Evolutionary conservation across 2,329 filamentous ascomycete genomes (phyloP).

Genomic region (Hypoxylon rubiginosum): DNA sequence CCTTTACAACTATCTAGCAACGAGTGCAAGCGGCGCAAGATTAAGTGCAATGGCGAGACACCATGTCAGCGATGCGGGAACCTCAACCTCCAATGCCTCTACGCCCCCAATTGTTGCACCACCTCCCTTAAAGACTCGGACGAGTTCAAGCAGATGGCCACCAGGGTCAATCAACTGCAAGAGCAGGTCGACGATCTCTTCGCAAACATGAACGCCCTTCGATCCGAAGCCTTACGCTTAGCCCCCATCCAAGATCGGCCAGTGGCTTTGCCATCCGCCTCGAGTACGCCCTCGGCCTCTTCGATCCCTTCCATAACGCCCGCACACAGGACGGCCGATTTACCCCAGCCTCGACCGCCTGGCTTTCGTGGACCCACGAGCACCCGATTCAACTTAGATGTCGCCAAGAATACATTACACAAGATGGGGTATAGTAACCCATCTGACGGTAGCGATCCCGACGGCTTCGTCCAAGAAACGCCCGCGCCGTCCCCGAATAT

Average conservation of each 20-base stretch:
- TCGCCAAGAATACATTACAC: slow-evolving; percentile 87
- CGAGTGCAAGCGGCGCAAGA: slow-evolving; percentile 81
- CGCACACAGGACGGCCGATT: slow-evolving; percentile 59
- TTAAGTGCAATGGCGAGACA: slow-evolving; percentile 79
- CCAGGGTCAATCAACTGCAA: slow-evolving; percentile 80
- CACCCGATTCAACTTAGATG: slow-evolving; percentile 85
- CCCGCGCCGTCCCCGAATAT: slow-evolving; percentile 53
- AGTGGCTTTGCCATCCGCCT: slow-evolving; percentile 54
- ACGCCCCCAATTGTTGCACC: slow-evolving; percentile 75
- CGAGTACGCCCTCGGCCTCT: slow-evolving; percentile 58
- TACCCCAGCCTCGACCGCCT: slow-evolving; percentile 67
- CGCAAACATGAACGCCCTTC: slow-evolving; percentile 77
- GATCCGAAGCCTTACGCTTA: slow-evolving; percentile 64
- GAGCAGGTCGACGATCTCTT: slow-evolving; percentile 86
- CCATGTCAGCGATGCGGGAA: slow-evolving; percentile 77
- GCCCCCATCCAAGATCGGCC: slow-evolving; percentile 60
- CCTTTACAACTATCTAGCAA: slow-evolving; percentile 63
- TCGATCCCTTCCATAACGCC: slow-evolving; percentile 60
- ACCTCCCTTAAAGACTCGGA: slow-evolving; percentile 93
- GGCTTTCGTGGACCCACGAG: slow-evolving; percentile 89
- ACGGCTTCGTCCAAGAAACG: slow-evolving; percentile 58
- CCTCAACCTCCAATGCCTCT: slow-evolving; percentile 75
- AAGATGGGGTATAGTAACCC: slow-evolving; percentile 86
- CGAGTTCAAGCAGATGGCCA: slow-evolving; percentile 86
- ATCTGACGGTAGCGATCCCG: slow-evolving; percentile 73